Base-by-base conservation (phyloP, 2,329 filamentous ascomycete species). In the Leptographium lundbergii region DNA sequence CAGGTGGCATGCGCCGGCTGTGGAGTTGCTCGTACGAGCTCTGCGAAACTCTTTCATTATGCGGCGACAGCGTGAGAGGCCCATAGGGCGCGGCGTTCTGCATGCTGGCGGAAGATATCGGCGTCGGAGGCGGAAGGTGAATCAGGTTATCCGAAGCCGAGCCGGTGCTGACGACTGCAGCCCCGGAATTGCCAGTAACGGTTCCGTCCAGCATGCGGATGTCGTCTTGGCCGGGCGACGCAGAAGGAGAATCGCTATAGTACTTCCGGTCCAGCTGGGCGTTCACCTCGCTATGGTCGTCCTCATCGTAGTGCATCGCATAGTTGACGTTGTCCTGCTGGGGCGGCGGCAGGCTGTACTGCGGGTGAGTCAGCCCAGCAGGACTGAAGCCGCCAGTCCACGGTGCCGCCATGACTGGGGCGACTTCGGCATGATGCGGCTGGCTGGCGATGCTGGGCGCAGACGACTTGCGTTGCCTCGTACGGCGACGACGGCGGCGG, bases 401-500 rank as follows among this genome's bases (percentile, higher is more conserved):
- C 27, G 54, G 13, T 47, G 29, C n/a, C 36, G 57, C 51, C 32
- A 61, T 50, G 6, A 2, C 32, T 1, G 48, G 14, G 6, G 53
- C 13, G 2, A 45, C 29, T 36, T 56, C 22, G 36, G 17, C 7
- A 2, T 50, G 55, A 4, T 34, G 42, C 17, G 14, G 50, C 29
- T 32, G 50, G 10, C 3, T n/a, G 24, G 14, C n/a, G 27, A 22
- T 52, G 7, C 29, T 52, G n/a, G 50, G 50, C 3, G n/a, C 52
- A 19, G 51, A 34, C 2, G 50, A 52, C 22, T 52, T 29, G 36
- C 36, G 22, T 3, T 27, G 42, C 36, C 36, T 22, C 13, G 13
- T 56, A 22, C 53, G 54, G n/a, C 71, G 67, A 61, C 73, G 75
- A 52, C 73, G 72, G n/a, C 76, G 73, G 4, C 75, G 72, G 32